These are phyloP conservation scores for Lactarius sp. DNA, from an alignment of 768 basidiomycete species.

Conservation along the genomic window DNA sequence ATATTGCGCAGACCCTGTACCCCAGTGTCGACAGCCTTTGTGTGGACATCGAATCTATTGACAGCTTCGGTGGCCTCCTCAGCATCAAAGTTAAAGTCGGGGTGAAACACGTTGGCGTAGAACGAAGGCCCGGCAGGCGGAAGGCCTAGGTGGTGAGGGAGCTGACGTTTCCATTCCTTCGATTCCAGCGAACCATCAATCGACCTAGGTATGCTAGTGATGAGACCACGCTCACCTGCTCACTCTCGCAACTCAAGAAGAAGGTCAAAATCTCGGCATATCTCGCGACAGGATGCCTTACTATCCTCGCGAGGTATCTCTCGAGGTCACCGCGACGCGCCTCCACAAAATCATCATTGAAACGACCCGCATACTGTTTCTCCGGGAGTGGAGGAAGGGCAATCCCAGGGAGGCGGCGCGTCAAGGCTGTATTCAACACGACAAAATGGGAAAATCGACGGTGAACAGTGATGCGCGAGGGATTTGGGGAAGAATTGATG, in stretches of 20 bases:
- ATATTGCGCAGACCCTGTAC: slow-evolving; percentile 61
- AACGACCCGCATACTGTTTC: slow-evolving; percentile 78
- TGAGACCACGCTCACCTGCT: slow-evolving; percentile 47
- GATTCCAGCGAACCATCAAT: slow-evolving; percentile 4
- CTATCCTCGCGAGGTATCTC: slow-evolving; percentile 64
- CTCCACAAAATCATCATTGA: slow-evolving; percentile 78
- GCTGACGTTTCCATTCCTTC: slow-evolving; percentile 68
- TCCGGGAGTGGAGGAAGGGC: slow-evolving; percentile 79
- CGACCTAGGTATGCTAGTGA: background rate
- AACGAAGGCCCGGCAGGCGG: slow-evolving; percentile 71
- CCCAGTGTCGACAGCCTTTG: slow-evolving; percentile 60
- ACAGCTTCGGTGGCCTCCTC: slow-evolving; percentile 61
- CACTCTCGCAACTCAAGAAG: slow-evolving; percentile 73
- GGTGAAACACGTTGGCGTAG: slow-evolving; percentile 77
- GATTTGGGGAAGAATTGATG: slow-evolving; percentile 32
- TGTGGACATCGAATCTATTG: slow-evolving; percentile 61
- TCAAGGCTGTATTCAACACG: slow-evolving; percentile 65
- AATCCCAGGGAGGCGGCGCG: slow-evolving; percentile 65
- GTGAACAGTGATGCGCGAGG: slow-evolving; percentile 64
- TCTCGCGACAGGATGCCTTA: slow-evolving; percentile 70
- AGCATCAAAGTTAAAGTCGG: slow-evolving; percentile 74
- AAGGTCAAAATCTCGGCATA: slow-evolving; percentile 76
- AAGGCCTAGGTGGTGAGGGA: slow-evolving; percentile 55
- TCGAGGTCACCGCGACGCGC: slow-evolving; percentile 77
- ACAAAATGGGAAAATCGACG: slow-evolving; percentile 85